phyloP scores from a whole-genome alignment of 2,329 filamentous ascomycete genomes.

The Magnaporthales sp. region DNA sequence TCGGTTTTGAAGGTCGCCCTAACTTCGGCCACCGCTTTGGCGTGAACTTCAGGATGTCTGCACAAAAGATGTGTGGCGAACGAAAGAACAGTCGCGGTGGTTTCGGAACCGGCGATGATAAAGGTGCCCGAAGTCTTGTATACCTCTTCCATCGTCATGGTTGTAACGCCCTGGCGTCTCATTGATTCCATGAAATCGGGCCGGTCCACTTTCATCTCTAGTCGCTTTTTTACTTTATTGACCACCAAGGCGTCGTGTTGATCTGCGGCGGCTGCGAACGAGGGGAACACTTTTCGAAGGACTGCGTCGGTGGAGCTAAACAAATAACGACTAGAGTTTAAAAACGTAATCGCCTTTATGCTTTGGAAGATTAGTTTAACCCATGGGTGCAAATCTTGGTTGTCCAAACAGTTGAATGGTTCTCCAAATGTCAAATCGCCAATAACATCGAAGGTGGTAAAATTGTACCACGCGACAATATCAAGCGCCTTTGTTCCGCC shows the following conservation, averaged over 20 bases:
- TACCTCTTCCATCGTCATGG: not conserved
- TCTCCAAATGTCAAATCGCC: conserved; percentile 38
- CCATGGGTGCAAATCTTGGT: conserved; percentile 20
- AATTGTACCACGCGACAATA: conserved; percentile 19
- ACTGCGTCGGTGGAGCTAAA: not conserved
- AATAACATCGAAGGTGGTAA: conserved; percentile 31
- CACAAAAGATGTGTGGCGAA: conserved; percentile 24
- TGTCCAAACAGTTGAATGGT: conserved; percentile 28
- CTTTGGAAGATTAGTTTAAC: conserved; percentile 14
- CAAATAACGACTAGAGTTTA: not conserved
- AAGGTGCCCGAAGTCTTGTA: conserved; percentile 13
- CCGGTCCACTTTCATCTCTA: conserved; percentile 4
- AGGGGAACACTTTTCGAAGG: not conserved
- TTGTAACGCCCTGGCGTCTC: not conserved
- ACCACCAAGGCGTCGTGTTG: not conserved
- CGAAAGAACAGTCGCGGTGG: conserved; percentile 36
- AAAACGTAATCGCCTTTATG: conserved; percentile 9
- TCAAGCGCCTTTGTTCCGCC: conserved; percentile 13
- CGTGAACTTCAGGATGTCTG: conserved; percentile 13
- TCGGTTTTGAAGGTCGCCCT: conserved; percentile 15
- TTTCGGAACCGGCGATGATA: conserved; percentile 40
- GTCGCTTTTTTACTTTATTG: not conserved
- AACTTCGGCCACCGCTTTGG: conserved; percentile 16
- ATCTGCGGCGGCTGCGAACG: not conserved
- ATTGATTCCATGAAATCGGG: conserved; percentile 11